Evolutionary conservation across 2,329 filamentous ascomycete genomes (phyloP), one percentile per base, ranked within the genome.

Genomic region (Samsoniella hepiali): DNA sequence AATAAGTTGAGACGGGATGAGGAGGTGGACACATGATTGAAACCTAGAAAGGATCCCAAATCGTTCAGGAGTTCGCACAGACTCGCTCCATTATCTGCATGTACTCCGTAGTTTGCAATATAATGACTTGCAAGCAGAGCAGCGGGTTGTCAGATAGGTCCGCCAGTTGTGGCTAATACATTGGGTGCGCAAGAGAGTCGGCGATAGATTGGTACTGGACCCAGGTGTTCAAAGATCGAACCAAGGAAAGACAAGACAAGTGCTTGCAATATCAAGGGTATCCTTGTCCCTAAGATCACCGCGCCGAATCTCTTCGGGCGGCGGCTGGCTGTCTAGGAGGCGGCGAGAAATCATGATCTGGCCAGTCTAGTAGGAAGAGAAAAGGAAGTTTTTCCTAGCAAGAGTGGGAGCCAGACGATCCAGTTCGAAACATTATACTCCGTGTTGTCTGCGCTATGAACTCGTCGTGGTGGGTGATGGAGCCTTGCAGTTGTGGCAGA

Each of bases 81-180:
- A 42, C 42, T 13, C 27, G 17, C 22, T 34, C 29, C 47, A 32
- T 44, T 27, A 27, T 60, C 56, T 58, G 29, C 27, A 57, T 54
- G 50, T 38, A 54, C 40, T 58, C 58, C 57, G 57, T 59, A 31
- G 44, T 60, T 60, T 53, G 47, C 47, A 60, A 60, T 53, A 51
- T 60, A 53, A 51, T 53, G 31, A 58, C 22, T n/a, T 15, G 8
- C 36, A 55, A 29, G 17, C 47, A 29, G 13, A n/a, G 27, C 10
- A 47, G 57, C 44, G 22, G 27, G 27, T n/a, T 27, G 42, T 42
- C 53, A 42, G 58, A 60, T 34, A 8, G 4, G 32, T 31, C 34
- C 27, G 49, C 58, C 58, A 61, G 49, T 61, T 61, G 58, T 61
- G 58, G 58, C 58, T 61, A 61, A 45, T 36, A 61, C 49, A 61